phyloP scores from a whole-genome alignment of 2,329 filamentous ascomycete species.

The Sporothrix luriei region DNA sequence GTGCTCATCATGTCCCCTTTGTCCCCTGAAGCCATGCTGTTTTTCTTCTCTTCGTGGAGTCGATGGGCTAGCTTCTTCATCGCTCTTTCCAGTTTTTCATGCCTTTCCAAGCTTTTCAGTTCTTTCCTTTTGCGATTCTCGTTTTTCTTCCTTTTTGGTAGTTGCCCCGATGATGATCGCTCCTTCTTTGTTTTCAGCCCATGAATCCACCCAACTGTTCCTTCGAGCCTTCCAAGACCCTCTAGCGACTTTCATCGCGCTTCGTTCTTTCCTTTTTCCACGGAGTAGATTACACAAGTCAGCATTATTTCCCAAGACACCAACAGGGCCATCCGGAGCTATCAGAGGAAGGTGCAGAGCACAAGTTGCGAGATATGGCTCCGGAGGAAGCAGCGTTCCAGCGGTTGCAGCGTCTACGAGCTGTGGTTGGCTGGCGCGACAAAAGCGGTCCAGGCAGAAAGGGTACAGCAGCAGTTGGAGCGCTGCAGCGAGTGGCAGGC shows the following conservation, averaged over 20 bases:
- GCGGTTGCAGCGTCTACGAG: conserved; percentile 6
- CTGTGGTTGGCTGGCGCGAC: conserved; percentile 29
- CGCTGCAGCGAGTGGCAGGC: conserved; percentile 12
- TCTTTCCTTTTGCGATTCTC: neutral
- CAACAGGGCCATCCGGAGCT: conserved; percentile 5
- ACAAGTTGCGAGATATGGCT: too few relatives aligned
- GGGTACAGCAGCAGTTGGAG: neutral
- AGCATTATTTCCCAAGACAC: neutral
- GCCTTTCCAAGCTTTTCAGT: neutral
- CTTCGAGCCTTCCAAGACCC: conserved; percentile 11
- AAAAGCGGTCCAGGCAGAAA: neutral
- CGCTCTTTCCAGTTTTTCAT: conserved; percentile 3
- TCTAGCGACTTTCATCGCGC: neutral
- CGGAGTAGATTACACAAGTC: neutral
- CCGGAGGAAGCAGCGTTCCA: too few relatives aligned
- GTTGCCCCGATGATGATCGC: neutral
- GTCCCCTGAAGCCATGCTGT: conserved; percentile 3
- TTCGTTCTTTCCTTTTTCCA: conserved; percentile 1
- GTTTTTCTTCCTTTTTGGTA: neutral
- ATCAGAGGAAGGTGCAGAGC: neutral
- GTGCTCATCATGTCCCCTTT: neutral
- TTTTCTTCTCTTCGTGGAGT: neutral
- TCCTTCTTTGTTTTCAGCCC: conserved; percentile 10
- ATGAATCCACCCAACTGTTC: neutral
- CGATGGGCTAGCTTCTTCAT: conserved; percentile 3